Evolutionary conservation across 805 yeast genomes (phyloP).

Genomic region (Spathaspora hagerdaliae): DNA sequence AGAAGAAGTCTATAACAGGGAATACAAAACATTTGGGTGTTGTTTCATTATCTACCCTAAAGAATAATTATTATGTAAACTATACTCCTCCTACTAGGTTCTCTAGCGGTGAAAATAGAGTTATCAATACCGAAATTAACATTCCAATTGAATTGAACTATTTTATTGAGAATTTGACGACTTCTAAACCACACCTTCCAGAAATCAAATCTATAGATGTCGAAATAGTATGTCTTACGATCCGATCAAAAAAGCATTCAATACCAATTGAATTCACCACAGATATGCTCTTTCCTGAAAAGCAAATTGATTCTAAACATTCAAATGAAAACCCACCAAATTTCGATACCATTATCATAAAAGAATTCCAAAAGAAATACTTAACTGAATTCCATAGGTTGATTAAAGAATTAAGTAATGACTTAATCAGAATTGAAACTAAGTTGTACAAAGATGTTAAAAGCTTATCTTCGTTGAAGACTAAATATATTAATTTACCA

Average conservation of each 20-base stretch:
- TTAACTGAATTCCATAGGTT: constrained; percentile 21
- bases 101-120: background rate
- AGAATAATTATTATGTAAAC: constrained; percentile 19
- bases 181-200: constrained; percentile 16
- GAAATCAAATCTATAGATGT: constrained; percentile 30
- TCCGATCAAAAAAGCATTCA: constrained; percentile 28
- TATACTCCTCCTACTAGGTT: constrained; percentile 32
- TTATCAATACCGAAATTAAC: constrained; percentile 12
- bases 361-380: constrained; percentile 23
- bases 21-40: constrained; percentile 25
- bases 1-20: constrained; percentile 33
- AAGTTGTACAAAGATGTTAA: constrained; percentile 33
- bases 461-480: constrained; percentile 27
- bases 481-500: constrained; percentile 31
- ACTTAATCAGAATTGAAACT: constrained; percentile 29
- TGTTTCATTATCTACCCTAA: constrained; percentile 33
- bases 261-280: constrained; percentile 39
- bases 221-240: constrained; percentile 34
- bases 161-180: constrained; percentile 8
- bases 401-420: constrained; percentile 33
- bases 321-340: constrained; percentile 12
- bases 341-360: constrained; percentile 31
- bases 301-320: constrained; percentile 22
- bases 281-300: constrained; percentile 35
- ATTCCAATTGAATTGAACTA: constrained; percentile 21